Base-by-base conservation (phyloP, 176 grass and related monocot species). In the Avena sativa region DNA sequence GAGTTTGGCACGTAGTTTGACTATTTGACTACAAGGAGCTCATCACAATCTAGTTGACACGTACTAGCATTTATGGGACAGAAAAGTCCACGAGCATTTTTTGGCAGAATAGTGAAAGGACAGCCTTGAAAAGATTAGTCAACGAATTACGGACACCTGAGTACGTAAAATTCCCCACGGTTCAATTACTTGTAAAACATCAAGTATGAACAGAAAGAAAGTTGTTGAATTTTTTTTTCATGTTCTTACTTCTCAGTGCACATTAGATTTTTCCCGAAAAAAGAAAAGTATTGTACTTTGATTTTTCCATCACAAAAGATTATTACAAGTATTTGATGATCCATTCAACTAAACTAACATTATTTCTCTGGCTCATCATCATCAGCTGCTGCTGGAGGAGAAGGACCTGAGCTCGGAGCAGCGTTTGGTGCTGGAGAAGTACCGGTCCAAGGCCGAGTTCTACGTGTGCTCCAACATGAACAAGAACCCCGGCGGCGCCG, bases 391-490 rank as follows among this genome's bases (percentile, higher is more conserved):
- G 66, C 71, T 92, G 0, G 94, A 99, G 83, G 91, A 84, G 47
- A 82, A 84, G 56, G 14, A 89, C 10, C 87, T 94, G 34, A 75
- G 68, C 57, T 56, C 58, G 0, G 63, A 89, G 65, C 71, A 94
- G 25, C 85, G 53, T 4, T 74, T 46, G 17, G 89, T 87, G 63
- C 79, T 96, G 20, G 92, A 94, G 80, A 59, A 87, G 79, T 91
- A 85, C 75, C 83, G 76, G 0, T 83, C 87, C 4, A 99, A 96
- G 38, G 94, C 73, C 0, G 94, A 94, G 66, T 86, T 87, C 89
- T 98, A 93, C 85, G 71, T 96, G 32, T 99, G 97, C 89, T 94
- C 97, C 25, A 94, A 92, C 84, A 86, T 99, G 75, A 86, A 88
- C 77, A 86, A 74, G 20, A 96, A 94, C 89, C 78, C 88, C 16